phyloP scores from a whole-genome alignment of 116 monocot genomes.

The Posidonia oceanica region DNA sequence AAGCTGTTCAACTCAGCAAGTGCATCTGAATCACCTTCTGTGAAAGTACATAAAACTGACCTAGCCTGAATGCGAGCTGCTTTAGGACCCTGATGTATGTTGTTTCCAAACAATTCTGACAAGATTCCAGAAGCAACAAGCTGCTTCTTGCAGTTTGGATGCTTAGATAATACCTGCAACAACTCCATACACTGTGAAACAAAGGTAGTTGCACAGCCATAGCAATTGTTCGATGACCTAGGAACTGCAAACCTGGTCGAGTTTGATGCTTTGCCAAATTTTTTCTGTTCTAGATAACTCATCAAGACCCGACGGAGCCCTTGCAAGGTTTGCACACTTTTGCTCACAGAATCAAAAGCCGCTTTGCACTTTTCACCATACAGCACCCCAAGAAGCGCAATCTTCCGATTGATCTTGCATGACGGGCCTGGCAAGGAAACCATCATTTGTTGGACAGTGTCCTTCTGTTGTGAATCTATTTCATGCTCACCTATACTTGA shows the following conservation, averaged over 20 bases:
- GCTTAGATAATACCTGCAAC: constrained; percentile 67
- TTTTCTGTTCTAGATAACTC: constrained; percentile 79
- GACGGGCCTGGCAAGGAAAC: constrained; percentile 93
- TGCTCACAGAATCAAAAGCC: constrained; percentile 98
- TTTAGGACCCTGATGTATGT: constrained; percentile 93
- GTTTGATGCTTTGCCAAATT: constrained; percentile 32
- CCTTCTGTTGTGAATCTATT: constrained; percentile 93
- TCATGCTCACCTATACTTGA: constrained; percentile 97
- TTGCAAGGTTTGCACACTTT: constrained; percentile 97
- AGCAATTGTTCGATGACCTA: constrained; percentile 79
- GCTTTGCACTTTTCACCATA: constrained; percentile 99
- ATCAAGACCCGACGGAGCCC: constrained; percentile 78
- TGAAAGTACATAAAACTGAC: constrained; percentile 81
- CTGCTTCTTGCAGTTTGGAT: constrained; percentile 65
- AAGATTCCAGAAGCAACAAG: constrained; percentile 85
- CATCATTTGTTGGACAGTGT: constrained; percentile 98
- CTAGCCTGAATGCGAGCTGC: constrained; percentile 76
- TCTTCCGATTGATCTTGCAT: constrained; percentile 94
- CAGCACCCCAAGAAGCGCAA: constrained; percentile 82
- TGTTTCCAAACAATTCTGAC: constrained; percentile 89
- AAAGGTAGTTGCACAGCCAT: constrained; percentile 90
- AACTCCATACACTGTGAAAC: constrained; percentile 86
- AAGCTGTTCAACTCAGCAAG: constrained; percentile 69
- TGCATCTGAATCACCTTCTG: constrained; percentile 82
- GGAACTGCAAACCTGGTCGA: constrained; percentile 40